Base-by-base conservation (phyloP, 2,329 filamentous ascomycete genomes). In the Botryotinia narcissicola region DNA sequence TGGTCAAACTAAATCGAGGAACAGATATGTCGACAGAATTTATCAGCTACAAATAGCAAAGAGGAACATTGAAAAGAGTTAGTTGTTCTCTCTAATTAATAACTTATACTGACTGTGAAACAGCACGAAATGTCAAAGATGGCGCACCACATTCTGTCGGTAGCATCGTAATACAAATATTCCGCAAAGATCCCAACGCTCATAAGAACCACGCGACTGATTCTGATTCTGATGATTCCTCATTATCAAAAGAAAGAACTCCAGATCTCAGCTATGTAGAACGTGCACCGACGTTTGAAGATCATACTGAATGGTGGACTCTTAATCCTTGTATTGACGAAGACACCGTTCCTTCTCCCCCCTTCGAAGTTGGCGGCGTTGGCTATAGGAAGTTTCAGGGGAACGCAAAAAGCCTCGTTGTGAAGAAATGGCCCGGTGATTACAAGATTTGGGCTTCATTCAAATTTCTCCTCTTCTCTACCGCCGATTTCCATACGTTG, bases 351-450 rank as follows among this genome's bases (percentile, higher is more conserved):
- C 59, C 69, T 35, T 51, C 68, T 18, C 75, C 76, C 46, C 68
- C 77, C 9, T 79, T 77, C 42, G 75, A 78, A 63, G 66, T 79
- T 32, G 64, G 61, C 7, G 75, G 77, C 10, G 46, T 75, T 20
- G 72, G 74, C 35, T 66, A 70, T n/a, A 72, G 59, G 9, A 73
- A 54, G 6, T 20, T 48, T 12, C 40, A 54, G 18, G 70, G 66
- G 61, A 32, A 32, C n/a, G 8, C 63, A 7, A 78, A 76, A 51
- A 72, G 74, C 4, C 74, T 74, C 22, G 51, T 77, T n/a, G 8
- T 42, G 8, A 73, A 68, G 37, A 74, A 62, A 67, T 74, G 76
- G 59, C 62, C 74, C 20, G 35, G 22, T 22, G 71, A 72, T 18
- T 76, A 74, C 35, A 76, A 68, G 25, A 57, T 78, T n/a, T 78